These are phyloP conservation scores for Agaricus sinodeliciosus DNA, from an alignment of 768 basidiomycete species.

Conservation along the genomic window DNA sequence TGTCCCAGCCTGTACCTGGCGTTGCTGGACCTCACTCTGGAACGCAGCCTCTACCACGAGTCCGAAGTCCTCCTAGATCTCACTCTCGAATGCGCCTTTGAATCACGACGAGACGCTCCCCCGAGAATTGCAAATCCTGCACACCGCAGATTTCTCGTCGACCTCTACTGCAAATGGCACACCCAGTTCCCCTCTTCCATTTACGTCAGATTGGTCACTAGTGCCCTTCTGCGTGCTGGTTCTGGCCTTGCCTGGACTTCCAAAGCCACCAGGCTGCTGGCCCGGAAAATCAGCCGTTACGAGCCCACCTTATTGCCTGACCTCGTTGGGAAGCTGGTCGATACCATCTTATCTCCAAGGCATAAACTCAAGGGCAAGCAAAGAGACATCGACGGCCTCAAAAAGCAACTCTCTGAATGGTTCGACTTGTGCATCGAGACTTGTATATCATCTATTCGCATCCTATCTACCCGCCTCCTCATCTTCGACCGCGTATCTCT, in stretches of 20 bases:
- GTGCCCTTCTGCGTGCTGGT: slow-evolving; percentile 17
- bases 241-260: slow-evolving; percentile 12
- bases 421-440: neutral
- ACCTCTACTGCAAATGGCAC: slow-evolving; percentile 36
- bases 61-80: slow-evolving; percentile 34
- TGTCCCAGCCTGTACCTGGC: slow-evolving; percentile 42
- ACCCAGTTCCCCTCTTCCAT: slow-evolving; percentile 17
- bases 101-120: slow-evolving; percentile 15
- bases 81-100: slow-evolving; percentile 33
- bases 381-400: neutral
- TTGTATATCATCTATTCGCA: neutral
- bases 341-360: neutral
- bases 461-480: neutral
- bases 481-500: neutral
- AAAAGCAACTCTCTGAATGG: slow-evolving; percentile 6
- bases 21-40: slow-evolving; percentile 45
- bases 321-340: neutral
- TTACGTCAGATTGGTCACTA: slow-evolving; percentile 27
- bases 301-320: neutral
- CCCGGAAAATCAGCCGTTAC: slow-evolving; percentile 6
- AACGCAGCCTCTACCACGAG: slow-evolving; percentile 36
- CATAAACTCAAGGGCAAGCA: neutral
- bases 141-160: slow-evolving; percentile 40
- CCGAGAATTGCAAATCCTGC: slow-evolving; percentile 32
- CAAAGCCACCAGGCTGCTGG: slow-evolving; percentile 10